A percentile compares a stretch with the other conserved stretches of the same genome.
Conservation (phyloP, 2,329 filamentous ascomycete species). For the Alternaria ventricosa region DNA sequence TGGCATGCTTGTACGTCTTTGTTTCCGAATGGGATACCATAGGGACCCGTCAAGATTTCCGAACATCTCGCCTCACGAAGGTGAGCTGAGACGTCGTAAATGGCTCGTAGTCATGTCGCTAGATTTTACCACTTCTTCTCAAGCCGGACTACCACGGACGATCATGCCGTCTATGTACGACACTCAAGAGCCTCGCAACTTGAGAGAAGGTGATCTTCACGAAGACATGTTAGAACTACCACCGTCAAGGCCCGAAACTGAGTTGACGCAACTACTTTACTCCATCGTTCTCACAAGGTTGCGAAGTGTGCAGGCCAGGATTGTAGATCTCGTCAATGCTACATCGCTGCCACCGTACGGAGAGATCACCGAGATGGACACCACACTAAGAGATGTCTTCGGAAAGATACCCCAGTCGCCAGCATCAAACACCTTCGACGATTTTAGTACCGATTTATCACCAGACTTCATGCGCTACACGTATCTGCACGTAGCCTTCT, state of each 20-base stretch:
- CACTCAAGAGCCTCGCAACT: slow-evolving; percentile 49
- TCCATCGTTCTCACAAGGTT: slow-evolving; percentile 34
- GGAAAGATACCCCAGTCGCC: slow-evolving; percentile 27
- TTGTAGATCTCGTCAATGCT: slow-evolving; percentile 38
- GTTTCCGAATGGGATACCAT: slow-evolving; percentile 53
- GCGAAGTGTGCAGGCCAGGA: slow-evolving; percentile 30
- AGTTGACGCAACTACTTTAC: slow-evolving; percentile 37
- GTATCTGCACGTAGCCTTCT: slow-evolving; percentile 40
- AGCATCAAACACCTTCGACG: slow-evolving; percentile 16
- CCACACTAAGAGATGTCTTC: slow-evolving; percentile 28
- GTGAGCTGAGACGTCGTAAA: slow-evolving; percentile 65
- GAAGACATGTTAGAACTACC: slow-evolving; percentile 44
- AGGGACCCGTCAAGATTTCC: slow-evolving; percentile 48
- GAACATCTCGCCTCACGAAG: slow-evolving; percentile 59
- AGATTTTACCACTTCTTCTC: slow-evolving; percentile 48
- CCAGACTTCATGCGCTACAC: slow-evolving; percentile 34
- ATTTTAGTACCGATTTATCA: slow-evolving; percentile 17
- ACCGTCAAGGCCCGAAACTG: slow-evolving; percentile 33
- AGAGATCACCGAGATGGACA: slow-evolving; percentile 38
- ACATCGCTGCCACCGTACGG: slow-evolving; percentile 36
- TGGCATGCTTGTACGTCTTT: slow-evolving; percentile 41
- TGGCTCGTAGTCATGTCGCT: slow-evolving; percentile 61
- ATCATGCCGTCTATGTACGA: slow-evolving; percentile 49
- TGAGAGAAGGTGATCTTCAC: slow-evolving; percentile 51
- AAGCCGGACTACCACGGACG: slow-evolving; percentile 50